A percentile compares a stretch with the other conserved stretches of the same genome.
These are phyloP conservation scores for Calonectria leucothoes DNA, from an alignment of 2,329 filamentous ascomycete genomes.

Conservation along the genomic window DNA sequence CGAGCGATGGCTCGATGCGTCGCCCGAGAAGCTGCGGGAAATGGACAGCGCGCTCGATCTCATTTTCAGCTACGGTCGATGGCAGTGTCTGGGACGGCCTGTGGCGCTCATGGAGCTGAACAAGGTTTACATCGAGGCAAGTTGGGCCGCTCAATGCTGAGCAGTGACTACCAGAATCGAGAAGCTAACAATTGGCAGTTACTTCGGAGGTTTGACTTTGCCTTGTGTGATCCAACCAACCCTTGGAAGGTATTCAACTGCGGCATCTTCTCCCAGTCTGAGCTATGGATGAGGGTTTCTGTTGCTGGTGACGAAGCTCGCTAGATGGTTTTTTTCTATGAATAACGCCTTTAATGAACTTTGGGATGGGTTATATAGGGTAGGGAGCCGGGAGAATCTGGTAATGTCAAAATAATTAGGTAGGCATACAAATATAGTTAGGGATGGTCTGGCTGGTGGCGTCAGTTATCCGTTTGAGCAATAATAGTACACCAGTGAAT, in stretches of 20 bases:
- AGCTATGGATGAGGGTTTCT: slow-evolving; percentile 40
- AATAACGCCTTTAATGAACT: not conserved
- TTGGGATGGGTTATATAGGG: not conserved
- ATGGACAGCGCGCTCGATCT: slow-evolving; percentile 53
- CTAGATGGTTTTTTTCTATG: not conserved
- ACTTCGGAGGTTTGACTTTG: slow-evolving; percentile 45
- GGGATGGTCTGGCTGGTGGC: not conserved
- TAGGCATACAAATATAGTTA: not conserved
- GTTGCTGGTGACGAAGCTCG: not conserved
- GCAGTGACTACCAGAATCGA: not conserved
- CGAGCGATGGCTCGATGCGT: slow-evolving; percentile 51
- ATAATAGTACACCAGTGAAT: not conserved
- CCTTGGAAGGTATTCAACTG: slow-evolving; percentile 47
- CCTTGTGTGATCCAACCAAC: slow-evolving; percentile 44
- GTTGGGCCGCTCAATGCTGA: not conserved
- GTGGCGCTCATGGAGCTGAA: slow-evolving; percentile 55
- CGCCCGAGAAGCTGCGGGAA: slow-evolving; percentile 41
- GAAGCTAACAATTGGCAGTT: slow-evolving; percentile 35
- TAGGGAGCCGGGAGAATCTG: not conserved
- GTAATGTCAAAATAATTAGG: not conserved
- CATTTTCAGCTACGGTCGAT: slow-evolving; percentile 53
- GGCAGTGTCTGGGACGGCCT: slow-evolving; percentile 52
- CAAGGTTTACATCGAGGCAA: slow-evolving; percentile 55
- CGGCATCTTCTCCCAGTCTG: slow-evolving; percentile 46
- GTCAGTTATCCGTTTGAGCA: not conserved